Evolutionary conservation across 305 asterid genomes (phyloP).

Genomic region (Solanum hybrid): DNA sequence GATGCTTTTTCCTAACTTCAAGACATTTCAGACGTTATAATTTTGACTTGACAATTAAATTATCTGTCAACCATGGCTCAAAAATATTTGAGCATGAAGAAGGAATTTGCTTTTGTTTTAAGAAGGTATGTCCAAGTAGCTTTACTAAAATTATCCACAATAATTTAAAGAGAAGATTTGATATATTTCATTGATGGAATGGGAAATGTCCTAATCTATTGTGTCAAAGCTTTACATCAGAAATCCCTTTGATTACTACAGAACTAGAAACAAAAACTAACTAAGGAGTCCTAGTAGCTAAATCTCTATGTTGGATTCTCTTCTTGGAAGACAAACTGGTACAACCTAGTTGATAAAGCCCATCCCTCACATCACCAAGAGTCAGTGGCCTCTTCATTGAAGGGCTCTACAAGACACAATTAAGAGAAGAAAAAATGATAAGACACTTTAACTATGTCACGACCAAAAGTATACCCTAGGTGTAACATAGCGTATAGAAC

Average conservation of each 20-base stretch:
- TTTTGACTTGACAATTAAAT: background rate
- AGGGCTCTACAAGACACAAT: background rate
- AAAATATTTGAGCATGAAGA: background rate
- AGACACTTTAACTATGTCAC: background rate
- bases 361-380: background rate
- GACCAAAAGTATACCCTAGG: no score
- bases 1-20: background rate
- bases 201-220: background rate
- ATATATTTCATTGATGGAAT: background rate
- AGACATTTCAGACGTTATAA: background rate
- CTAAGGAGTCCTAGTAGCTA: background rate
- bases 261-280: background rate
- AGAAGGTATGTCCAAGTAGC: background rate
- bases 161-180: background rate
- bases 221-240: background rate
- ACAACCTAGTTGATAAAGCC: background rate
- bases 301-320: background rate
- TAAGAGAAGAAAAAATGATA: background rate
- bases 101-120: background rate
- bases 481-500: no score
- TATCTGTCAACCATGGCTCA: background rate
- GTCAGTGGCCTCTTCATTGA: background rate
- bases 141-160: background rate
- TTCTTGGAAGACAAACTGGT: background rate
- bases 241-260: no score